Base-by-base conservation (phyloP, 2,329 filamentous ascomycete genomes). In the Arthrobotrys musiformis region DNA sequence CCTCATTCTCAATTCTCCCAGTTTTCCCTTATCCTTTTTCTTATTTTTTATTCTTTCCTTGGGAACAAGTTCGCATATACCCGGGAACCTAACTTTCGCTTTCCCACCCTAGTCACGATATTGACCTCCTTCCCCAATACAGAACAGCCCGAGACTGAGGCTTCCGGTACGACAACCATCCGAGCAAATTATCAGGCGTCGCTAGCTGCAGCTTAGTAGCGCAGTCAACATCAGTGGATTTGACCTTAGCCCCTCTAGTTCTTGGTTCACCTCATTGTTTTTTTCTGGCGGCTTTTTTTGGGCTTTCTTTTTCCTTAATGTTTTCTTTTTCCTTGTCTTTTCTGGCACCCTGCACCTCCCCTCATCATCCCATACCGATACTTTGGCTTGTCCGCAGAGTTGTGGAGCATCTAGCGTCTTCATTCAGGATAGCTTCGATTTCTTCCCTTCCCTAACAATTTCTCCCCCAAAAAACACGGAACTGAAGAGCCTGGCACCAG, bases 381-480 rank as follows among this genome's bases (percentile, higher is more conserved):
- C 63, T 75, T 75, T 75, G 63, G 70, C 70, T 75, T 62, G 70
- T 75, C 70, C 62, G 70, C 70, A 75, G 61, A 62, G 63, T 75
- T 68, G 70, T 75, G 70, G 70, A 75, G 70, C 62, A 58, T 75
- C 70, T 75, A 75, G 70, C 70, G 70, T 75, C 70, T 69, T 75
- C 56, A 72, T 75, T 69, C 63, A 75, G 70, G 44, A 75, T 75
- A 75, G 70, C 70, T 75, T 75, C 70, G 63, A 75, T 75, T 75
- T 75, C 62, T 63, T 30, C 70, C 70, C 70, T 74, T 74, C 70
- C 70, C 67, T 52, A 67, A 73, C 52, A 75, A 75, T 74, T 74
- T 74, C 70, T 75, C 63, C 70, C 70, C 70, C 61, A 68, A 22
- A 75, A 75, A 68, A 75, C 26, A 75, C 70, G 70, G 70, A 75